Conservation (phyloP, 805 yeast genomes). For the Metahyphopichia silvanorum region DNA sequence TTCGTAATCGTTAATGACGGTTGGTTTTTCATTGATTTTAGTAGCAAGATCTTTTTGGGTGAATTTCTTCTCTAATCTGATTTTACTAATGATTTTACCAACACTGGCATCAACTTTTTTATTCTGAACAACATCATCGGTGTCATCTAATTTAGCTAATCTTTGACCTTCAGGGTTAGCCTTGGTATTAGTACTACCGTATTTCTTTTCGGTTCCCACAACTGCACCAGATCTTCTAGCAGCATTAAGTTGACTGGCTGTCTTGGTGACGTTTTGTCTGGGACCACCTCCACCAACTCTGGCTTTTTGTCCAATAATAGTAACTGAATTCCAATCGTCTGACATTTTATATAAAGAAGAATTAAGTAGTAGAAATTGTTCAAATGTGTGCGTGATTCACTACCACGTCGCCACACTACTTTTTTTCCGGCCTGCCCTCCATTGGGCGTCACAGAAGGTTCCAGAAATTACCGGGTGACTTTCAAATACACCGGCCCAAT, state of each 20-base stretch:
- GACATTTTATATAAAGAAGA: slow-evolving; percentile 25
- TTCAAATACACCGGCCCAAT: slow-evolving; percentile 1
- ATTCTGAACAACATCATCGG: slow-evolving; percentile 90
- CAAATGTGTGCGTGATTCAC: too few species aligned
- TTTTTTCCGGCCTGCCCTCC: too few species aligned
- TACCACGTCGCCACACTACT: too few species aligned
- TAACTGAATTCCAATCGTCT: slow-evolving; percentile 86
- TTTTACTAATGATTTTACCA: slow-evolving; percentile 83
- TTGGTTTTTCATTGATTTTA: slow-evolving; percentile 92
- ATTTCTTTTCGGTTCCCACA: slow-evolving; percentile 90
- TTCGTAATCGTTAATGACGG: slow-evolving; percentile 92
- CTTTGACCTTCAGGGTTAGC: slow-evolving; percentile 91
- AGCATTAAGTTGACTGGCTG: slow-evolving; percentile 77
- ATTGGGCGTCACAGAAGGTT: not conserved
- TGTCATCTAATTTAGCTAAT: slow-evolving; percentile 87
- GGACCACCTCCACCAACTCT: slow-evolving; percentile 89
- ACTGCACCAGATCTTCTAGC: slow-evolving; percentile 93
- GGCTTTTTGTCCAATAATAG: slow-evolving; percentile 85
- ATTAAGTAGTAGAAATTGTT: not conserved
- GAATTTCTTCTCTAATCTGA: slow-evolving; percentile 81
- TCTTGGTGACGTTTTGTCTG: slow-evolving; percentile 76
- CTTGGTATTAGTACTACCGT: slow-evolving; percentile 56
- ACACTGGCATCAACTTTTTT: slow-evolving; percentile 81
- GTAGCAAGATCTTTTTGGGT: slow-evolving; percentile 98
- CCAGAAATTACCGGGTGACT: not conserved